Evolutionary conservation across 306 rosid species (phyloP), one percentile per base, ranked within the genome.

Genomic region (Amphicarpaea edgeworthii): DNA sequence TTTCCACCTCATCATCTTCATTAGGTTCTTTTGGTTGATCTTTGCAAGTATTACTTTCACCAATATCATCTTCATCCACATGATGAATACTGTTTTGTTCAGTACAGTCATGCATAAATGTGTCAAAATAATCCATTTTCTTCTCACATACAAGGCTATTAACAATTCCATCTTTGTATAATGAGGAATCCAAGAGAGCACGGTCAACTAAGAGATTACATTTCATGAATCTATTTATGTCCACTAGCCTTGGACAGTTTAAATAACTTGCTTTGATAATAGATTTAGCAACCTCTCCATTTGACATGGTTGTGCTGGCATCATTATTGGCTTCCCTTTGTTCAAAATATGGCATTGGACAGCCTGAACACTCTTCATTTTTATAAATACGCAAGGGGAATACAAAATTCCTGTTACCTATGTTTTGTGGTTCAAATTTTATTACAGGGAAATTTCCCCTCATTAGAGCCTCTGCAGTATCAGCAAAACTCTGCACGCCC

Each of bases 351-450:
- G 55, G 66, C 12, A 23, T 41, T 14, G 67, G 68, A 75, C 62
- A 24, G 50, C 69, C 69, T 7, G 83, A 66, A 60, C 76, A 66
- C 63, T 60, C 68, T 1, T 83, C 76, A 72, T 28, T 28, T 19
- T 51, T 21, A 53, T 32, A 83, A 70, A 81, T 59, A 66, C 34
- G 23, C 61, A 83, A 60, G 34, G 86, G 90, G 11, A 67, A 67
- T 32, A 78, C 24, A 41, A 61, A 73, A 41, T n/a, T 77, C 62
- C 66, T 76, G 0, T 63, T 37, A 50, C 79, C 70, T 23, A 24
- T 60, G 57, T 55, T 10, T 59, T 34, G 80, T 46, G 70, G 53
- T 65, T 45, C 79, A 65, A 78, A 53, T 46, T 65, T 76, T 28
- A 69, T 11, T 23, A 62, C 28, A 75, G 79, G 55, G 14, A 77